phyloP scores from a whole-genome alignment of 2,329 filamentous ascomycete species.

The Penicillium sp. region DNA sequence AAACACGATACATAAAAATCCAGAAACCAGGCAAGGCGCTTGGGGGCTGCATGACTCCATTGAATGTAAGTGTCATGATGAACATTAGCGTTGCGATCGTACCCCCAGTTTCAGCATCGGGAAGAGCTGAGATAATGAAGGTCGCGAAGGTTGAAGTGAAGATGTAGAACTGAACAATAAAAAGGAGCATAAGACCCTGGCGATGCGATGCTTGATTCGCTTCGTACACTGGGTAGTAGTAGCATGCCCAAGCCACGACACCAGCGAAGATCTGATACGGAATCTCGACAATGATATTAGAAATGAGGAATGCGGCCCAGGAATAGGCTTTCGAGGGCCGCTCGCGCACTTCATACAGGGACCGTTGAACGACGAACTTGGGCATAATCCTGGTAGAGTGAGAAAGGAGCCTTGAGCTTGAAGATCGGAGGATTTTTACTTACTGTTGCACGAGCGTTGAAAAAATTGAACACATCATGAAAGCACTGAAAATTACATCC shows the following conservation, averaged over 20 bases:
- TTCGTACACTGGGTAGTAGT: conserved; percentile 75
- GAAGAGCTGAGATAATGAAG: conserved; percentile 72
- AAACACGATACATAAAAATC: conserved; percentile 81
- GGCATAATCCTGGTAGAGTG: conserved; percentile 58
- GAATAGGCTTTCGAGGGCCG: conserved; percentile 79
- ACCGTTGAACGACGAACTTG: conserved; percentile 77
- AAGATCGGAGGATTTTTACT: conserved; percentile 51
- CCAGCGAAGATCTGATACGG: conserved; percentile 77
- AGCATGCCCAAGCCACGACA: conserved; percentile 73
- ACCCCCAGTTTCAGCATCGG: conserved; percentile 70
- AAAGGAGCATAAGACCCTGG: conserved; percentile 75
- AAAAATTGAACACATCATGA: conserved; percentile 65
- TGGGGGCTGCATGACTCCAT: conserved; percentile 65
- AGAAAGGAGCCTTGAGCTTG: not conserved
- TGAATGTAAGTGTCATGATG: conserved; percentile 71
- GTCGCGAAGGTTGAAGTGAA: conserved; percentile 80
- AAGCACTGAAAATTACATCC: conserved; percentile 83
- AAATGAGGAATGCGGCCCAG: conserved; percentile 81
- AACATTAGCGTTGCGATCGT: conserved; percentile 76
- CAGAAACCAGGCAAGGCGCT: conserved; percentile 68
- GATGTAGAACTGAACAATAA: conserved; percentile 71
- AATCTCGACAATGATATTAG: conserved; percentile 79
- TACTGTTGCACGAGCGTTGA: conserved; percentile 54
- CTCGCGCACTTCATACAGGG: conserved; percentile 81
- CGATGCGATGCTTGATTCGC: conserved; percentile 64